phyloP scores from a whole-genome alignment of 768 basidiomycete species.

The Boletus rubroflammeus region DNA sequence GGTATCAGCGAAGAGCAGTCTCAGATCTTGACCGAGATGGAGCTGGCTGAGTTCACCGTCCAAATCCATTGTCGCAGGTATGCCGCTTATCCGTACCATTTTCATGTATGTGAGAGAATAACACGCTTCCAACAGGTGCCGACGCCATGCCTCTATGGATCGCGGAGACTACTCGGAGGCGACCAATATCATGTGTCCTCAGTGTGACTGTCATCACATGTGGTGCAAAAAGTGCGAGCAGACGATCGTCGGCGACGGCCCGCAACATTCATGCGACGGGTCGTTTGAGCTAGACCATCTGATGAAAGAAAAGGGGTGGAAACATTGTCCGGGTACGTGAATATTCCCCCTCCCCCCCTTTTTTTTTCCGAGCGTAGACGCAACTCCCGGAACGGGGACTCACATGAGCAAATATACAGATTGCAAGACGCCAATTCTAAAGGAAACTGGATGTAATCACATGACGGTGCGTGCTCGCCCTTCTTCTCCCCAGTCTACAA shows the following conservation, averaged over 20 bases:
- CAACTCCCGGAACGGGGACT: background rate
- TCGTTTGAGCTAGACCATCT: slow-evolving; percentile 49
- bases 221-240: slow-evolving; percentile 66
- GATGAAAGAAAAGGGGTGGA: slow-evolving; percentile 58
- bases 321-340: slow-evolving; percentile 54
- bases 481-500: background rate
- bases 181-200: slow-evolving; percentile 47
- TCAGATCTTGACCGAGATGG: slow-evolving; percentile 42
- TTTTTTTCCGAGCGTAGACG: background rate
- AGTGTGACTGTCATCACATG: slow-evolving; percentile 42
- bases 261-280: slow-evolving; percentile 56
- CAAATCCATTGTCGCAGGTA: slow-evolving; percentile 51
- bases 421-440: slow-evolving; percentile 50
- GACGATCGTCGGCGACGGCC: slow-evolving; percentile 31
- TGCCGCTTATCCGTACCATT: slow-evolving; percentile 1
- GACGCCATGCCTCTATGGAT: slow-evolving; percentile 46
- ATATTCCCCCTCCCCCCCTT: background rate
- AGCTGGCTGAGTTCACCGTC: slow-evolving; percentile 42
- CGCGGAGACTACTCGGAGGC: slow-evolving; percentile 41
- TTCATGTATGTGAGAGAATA: background rate
- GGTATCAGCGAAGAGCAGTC: slow-evolving; percentile 45
- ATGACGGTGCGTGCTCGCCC: slow-evolving; percentile 41
- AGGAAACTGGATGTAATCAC: slow-evolving; percentile 53
- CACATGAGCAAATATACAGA: slow-evolving; percentile 22
- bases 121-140: slow-evolving; percentile 40